phyloP scores from a whole-genome alignment of 345 rosid species.

The Murraya koenigii region DNA sequence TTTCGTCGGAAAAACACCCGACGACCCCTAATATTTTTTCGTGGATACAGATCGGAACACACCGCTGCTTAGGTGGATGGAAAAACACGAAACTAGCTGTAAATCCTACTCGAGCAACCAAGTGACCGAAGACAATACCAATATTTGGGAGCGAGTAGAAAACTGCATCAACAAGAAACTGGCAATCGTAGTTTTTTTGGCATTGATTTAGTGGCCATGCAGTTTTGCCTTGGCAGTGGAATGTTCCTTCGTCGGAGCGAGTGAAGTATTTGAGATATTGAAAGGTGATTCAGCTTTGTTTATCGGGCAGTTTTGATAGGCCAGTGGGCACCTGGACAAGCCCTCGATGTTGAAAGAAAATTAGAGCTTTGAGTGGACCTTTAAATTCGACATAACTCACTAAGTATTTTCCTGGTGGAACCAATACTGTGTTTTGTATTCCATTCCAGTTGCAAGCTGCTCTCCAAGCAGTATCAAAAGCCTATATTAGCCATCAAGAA shows the following conservation, averaged over 20 bases:
- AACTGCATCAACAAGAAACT: too few relatives aligned
- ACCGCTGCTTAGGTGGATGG: too few relatives aligned
- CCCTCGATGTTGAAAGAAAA: constrained; percentile 8
- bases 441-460: neutral
- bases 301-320: neutral
- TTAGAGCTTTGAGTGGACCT: constrained; percentile 25
- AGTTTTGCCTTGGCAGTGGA: constrained; percentile 12
- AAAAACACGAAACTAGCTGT: too few relatives aligned
- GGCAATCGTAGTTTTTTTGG: constrained; percentile 2
- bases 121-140: too few relatives aligned
- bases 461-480: neutral
- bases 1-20: too few relatives aligned
- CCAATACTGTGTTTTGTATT: neutral
- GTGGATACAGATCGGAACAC: too few relatives aligned
- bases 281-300: constrained; percentile 12
- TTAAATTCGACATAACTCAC: neutral
- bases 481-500: neutral
- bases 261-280: constrained; percentile 1
- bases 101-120: too few relatives aligned
- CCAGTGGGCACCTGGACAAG: constrained; percentile 18
- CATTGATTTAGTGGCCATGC: constrained; percentile 17
- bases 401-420: neutral
- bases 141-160: too few relatives aligned
- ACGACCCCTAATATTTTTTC: too few relatives aligned
- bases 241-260: constrained; percentile 8